These are phyloP conservation scores for Diddensiella transvaalensis DNA, from an alignment of 805 yeast species.

Conservation along the genomic window DNA sequence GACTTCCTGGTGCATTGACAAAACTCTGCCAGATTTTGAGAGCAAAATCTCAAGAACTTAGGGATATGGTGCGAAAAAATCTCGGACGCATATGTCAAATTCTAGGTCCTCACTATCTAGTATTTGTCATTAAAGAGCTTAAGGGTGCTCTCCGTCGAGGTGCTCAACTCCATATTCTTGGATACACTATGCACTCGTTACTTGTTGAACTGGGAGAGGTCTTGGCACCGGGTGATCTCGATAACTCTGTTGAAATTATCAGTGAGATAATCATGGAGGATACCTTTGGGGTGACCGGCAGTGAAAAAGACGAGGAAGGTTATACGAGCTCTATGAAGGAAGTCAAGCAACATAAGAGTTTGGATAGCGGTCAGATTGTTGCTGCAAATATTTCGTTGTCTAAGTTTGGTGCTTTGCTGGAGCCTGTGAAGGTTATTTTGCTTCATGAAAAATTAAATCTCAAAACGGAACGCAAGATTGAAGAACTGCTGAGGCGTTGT, in stretches of 20 bases:
- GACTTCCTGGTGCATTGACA: conserved; percentile 79
- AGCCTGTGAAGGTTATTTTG: conserved; percentile 63
- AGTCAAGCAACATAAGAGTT: conserved; percentile 84
- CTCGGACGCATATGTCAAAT: conserved; percentile 59
- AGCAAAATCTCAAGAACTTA: conserved; percentile 77
- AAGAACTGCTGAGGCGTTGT: conserved; percentile 72
- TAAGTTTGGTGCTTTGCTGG: conserved; percentile 53
- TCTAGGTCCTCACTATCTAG: conserved; percentile 71
- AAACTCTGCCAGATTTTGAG: conserved; percentile 85
- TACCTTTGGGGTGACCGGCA: conserved; percentile 84
- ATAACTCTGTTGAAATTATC: conserved; percentile 53
- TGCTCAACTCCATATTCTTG: conserved; percentile 87
- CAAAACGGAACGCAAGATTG: conserved; percentile 69
- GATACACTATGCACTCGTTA: conserved; percentile 78
- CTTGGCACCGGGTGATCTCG: conserved; percentile 68
- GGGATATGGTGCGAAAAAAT: conserved; percentile 80
- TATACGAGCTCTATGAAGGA: conserved; percentile 83
- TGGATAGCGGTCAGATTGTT: conserved; percentile 77
- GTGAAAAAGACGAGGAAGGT: conserved; percentile 93
- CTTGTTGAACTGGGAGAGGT: conserved; percentile 47
- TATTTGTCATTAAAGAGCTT: conserved; percentile 74
- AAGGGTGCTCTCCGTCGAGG: conserved; percentile 79
- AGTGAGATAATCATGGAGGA: conserved; percentile 85
- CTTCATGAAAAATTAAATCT: conserved; percentile 60
- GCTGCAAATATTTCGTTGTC: conserved; percentile 59